Evolutionary conservation across 164 flowering plant genomes (phyloP), one percentile per base, ranked within the genome.

Genomic region (Vitis cinerea): DNA sequence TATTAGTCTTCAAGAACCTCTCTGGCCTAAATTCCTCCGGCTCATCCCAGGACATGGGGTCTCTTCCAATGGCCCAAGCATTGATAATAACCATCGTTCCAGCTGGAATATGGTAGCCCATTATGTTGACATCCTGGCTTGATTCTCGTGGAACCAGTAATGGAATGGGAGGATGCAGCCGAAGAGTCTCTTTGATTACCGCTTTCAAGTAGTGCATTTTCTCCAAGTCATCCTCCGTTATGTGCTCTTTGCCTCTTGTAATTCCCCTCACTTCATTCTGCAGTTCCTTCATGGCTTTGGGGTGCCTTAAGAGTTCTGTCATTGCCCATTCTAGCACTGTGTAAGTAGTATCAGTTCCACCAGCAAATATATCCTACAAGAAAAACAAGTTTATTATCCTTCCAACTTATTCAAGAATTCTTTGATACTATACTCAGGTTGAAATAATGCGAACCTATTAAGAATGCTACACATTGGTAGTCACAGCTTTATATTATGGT

Each of bases 91-190:
- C 62, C 44, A 17, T 11, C 1, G 69, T 64, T 54, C 17, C 58
- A 0, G 76, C 72, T 9, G 63, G 29, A 44, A 81, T 64, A 31
- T 76, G 59, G 50, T 76, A 81, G 8, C 82, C 84, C 9, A 60
- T 31, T 10, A 81, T 3, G 0, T 51, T 63, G 16, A 66, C 65
- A 2, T 71, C 72, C 54, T 59, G 16, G 7, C 44, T 68, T 3
- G 80, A 56, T 53, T 64, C 58, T 16, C 78, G 50, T 0, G 84
- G 80, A 3, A 81, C 51, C 3, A 81, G 64, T 4, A 78, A 29
- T 11, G 84, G 80, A 52, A 62, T 37, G 10, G 82, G 78, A 29
- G 82, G 78, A 9, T 78, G 82, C 15, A 81, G 29, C 17, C 82
- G 69, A 1, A 81, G 63, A 4, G 74, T 54, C 67, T 78, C 84